Conservation (phyloP, 805 yeast genomes). For the Metschnikowia lunata region DNA sequence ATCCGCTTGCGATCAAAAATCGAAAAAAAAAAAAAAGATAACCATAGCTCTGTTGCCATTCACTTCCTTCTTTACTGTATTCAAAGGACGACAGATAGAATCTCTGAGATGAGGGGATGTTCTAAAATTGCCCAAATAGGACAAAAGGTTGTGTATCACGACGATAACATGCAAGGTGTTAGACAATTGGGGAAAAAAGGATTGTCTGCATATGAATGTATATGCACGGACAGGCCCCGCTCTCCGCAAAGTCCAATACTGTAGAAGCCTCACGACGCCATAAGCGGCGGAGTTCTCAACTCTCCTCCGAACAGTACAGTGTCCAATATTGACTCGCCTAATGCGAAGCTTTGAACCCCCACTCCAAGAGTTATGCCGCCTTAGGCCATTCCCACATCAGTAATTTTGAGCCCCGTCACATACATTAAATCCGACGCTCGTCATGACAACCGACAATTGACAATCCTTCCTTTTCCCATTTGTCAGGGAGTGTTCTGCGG, state of each 20-base stretch:
- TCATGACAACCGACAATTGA: too few species aligned
- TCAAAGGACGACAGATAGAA: too few species aligned
- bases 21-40: too few species aligned
- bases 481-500: too few species aligned
- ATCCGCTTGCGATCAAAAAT: too few species aligned
- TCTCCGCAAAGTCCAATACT: slow-evolving; percentile 5
- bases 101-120: background rate
- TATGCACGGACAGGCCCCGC: background rate
- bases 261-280: background rate
- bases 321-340: background rate
- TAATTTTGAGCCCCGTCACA: too few species aligned
- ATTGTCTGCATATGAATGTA: background rate
- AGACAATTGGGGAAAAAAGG: slow-evolving; percentile 1
- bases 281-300: background rate
- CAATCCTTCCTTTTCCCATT: too few species aligned
- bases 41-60: too few species aligned
- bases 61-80: too few species aligned
- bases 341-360: background rate
- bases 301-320: background rate
- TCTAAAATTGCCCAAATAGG: slow-evolving; percentile 2
- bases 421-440: too few species aligned
- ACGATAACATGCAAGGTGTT: background rate
- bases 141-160: slow-evolving; percentile 2
- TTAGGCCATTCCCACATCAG: too few species aligned
- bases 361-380: background rate